Evolutionary conservation across 805 yeast species (phyloP).

Genomic region (Dipodascus geniculatus): DNA sequence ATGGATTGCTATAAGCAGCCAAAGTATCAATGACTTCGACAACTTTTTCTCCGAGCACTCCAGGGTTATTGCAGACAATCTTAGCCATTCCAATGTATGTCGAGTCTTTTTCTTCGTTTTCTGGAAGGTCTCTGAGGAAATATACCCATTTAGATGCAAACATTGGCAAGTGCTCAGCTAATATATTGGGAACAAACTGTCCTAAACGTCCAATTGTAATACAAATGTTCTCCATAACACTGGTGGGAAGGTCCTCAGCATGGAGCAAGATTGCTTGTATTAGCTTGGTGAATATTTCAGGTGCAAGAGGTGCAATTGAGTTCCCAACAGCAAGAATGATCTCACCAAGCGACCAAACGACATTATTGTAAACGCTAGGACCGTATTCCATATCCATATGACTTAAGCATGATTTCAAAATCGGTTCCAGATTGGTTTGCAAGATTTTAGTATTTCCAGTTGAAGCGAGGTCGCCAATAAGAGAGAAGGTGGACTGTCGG

Average conservation of each 20-base stretch:
- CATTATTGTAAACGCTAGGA: constrained; percentile 63
- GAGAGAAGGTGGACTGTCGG: constrained; percentile 85
- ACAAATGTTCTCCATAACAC: constrained; percentile 78
- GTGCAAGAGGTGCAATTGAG: constrained; percentile 38
- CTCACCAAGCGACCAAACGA: constrained; percentile 92
- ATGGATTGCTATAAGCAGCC: neutral
- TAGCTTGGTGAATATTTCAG: constrained; percentile 42
- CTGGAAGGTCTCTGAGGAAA: constrained; percentile 53
- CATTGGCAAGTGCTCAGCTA: constrained; percentile 46
- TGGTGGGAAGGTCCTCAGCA: constrained; percentile 31
- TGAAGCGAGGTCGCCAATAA: constrained; percentile 73
- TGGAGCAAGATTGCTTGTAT: constrained; percentile 43
- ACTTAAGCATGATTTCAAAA: constrained; percentile 39
- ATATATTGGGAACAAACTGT: constrained; percentile 41
- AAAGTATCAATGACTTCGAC: neutral
- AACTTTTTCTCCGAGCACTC: constrained; percentile 30
- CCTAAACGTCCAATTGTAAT: constrained; percentile 89
- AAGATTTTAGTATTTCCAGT: constrained; percentile 40
- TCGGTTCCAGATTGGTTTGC: constrained; percentile 21
- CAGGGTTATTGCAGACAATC: constrained; percentile 54
- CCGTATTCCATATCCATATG: constrained; percentile 38
- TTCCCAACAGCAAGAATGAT: constrained; percentile 41
- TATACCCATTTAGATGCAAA: constrained; percentile 61
- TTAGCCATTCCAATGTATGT: constrained; percentile 78
- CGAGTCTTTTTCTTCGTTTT: constrained; percentile 79